phyloP scores from a whole-genome alignment of 108 stramenopile species.

The Craspedostauros australis region DNA sequence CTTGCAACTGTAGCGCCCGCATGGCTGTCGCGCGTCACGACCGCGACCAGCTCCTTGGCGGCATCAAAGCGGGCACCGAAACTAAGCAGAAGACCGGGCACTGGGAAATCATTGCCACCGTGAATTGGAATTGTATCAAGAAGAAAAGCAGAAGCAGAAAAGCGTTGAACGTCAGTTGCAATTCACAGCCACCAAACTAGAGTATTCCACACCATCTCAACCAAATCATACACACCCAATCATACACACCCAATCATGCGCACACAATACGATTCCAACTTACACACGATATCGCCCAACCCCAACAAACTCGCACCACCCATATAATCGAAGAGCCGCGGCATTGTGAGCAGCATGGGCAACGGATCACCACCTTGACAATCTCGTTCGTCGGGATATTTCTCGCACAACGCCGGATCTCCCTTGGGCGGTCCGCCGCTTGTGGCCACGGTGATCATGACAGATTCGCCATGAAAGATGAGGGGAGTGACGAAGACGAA shows the following conservation, averaged over 20 bases:
- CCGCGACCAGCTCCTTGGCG: constrained; percentile 36
- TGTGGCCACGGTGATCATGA: constrained; percentile 86
- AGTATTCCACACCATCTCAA: background rate
- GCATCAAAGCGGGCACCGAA: constrained; percentile 79
- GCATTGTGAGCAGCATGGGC: constrained; percentile 82
- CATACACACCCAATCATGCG: background rate
- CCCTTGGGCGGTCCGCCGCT: constrained; percentile 55
- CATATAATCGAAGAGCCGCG: constrained; percentile 65
- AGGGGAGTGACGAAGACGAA: constrained; percentile 84
- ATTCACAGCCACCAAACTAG: too few species aligned
- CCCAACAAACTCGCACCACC: constrained; percentile 86
- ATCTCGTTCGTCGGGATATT: constrained; percentile 71
- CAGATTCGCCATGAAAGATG: constrained; percentile 60
- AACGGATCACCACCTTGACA: constrained; percentile 79
- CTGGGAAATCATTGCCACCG: too few species aligned
- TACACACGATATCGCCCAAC: constrained; percentile 82
- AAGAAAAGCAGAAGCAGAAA: constrained; percentile 14
- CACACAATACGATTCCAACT: constrained; percentile 3
- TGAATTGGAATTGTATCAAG: too few species aligned
- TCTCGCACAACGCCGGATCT: constrained; percentile 77
- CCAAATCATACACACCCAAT: background rate
- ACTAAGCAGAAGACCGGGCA: constrained; percentile 79
- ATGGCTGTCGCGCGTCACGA: constrained; percentile 7
- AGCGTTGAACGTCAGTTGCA: background rate
- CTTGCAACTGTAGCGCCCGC: constrained; percentile 3